Percentiles rank a stretch among this genome's conserved stretches.
Evolutionary conservation across 192 early-diverging fungal species (phyloP).

Genomic region (Gonapodya prolifera): DNA sequence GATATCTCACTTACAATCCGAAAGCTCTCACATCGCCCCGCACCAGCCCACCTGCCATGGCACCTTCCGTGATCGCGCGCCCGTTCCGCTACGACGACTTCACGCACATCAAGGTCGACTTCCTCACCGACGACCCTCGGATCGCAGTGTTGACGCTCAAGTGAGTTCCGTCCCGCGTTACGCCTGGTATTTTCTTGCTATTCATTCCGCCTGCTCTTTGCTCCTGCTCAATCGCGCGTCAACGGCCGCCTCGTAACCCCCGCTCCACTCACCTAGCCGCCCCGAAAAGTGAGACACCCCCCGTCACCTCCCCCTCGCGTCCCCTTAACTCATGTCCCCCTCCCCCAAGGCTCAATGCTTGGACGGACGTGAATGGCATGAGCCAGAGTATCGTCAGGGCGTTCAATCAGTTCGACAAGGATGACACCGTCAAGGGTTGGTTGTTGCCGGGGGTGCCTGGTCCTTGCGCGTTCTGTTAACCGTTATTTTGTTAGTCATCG

Average conservation of each 20-base stretch:
- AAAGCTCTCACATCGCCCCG: too few relatives aligned
- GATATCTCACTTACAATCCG: too few relatives aligned
- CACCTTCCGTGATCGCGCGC: background rate
- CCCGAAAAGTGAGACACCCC: too few relatives aligned
- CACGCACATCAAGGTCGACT: slow-evolving; percentile 4
- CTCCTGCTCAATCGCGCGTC: background rate
- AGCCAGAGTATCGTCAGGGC: background rate
- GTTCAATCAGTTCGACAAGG: slow-evolving; percentile 5
- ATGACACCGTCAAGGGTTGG: background rate
- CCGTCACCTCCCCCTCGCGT: background rate
- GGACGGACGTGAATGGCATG: background rate
- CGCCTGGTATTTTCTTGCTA: too few relatives aligned
- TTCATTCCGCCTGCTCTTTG: too few relatives aligned
- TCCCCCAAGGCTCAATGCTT: background rate
- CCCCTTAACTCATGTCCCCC: background rate
- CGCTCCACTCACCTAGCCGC: too few relatives aligned
- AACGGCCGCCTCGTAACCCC: too few relatives aligned
- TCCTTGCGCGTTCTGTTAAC: too few relatives aligned
- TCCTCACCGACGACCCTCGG: background rate
- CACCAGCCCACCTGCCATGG: background rate
- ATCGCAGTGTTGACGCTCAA: slow-evolving; percentile 1
- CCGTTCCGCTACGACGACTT: background rate
- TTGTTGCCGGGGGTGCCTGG: too few relatives aligned
- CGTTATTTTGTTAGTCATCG: slow-evolving; percentile 11
- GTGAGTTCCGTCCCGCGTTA: background rate